Conservation (phyloP, 2,329 filamentous ascomycete genomes). For the Phaeoacremonium minimum region DNA sequence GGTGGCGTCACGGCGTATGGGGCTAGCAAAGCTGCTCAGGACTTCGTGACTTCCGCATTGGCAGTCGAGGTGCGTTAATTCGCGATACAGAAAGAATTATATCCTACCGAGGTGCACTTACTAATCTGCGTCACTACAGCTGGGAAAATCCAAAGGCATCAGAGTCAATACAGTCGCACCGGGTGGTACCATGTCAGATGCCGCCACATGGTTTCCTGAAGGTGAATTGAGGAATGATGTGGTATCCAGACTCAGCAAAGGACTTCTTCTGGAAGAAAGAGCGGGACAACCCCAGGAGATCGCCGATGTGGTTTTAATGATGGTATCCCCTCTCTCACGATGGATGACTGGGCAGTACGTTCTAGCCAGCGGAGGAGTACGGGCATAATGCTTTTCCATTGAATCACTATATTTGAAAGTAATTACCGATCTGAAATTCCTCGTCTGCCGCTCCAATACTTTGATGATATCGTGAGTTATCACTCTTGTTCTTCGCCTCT, state of each 20-base stretch:
- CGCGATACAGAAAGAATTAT: neutral
- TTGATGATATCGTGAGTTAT: no score
- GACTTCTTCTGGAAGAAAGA: constrained; percentile 25
- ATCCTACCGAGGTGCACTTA: neutral
- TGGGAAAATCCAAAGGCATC: constrained; percentile 24
- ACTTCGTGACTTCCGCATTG: constrained; percentile 25
- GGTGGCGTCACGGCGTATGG: constrained; percentile 15
- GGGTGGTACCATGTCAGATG: constrained; percentile 31
- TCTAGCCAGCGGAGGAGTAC: constrained; percentile 30
- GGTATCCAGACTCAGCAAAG: constrained; percentile 10
- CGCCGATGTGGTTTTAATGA: constrained; percentile 32
- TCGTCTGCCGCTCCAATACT: no score
- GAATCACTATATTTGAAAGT: no score
- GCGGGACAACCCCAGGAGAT: constrained; percentile 31
- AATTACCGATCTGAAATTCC: no score
- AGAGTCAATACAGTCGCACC: constrained; percentile 38
- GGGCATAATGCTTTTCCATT: no score
- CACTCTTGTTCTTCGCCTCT: no score
- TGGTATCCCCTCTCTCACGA: constrained; percentile 30
- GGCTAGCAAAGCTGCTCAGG: constrained; percentile 27
- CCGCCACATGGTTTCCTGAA: constrained; percentile 23
- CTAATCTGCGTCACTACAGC: no score
- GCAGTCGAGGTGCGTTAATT: constrained; percentile 23
- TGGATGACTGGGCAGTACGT: constrained; percentile 40
- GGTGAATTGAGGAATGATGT: constrained; percentile 12